Percentiles rank a stretch among this genome's conserved stretches.
Conservation (phyloP, 129 eudicot genomes). For the Helianthus tuberosus region DNA sequence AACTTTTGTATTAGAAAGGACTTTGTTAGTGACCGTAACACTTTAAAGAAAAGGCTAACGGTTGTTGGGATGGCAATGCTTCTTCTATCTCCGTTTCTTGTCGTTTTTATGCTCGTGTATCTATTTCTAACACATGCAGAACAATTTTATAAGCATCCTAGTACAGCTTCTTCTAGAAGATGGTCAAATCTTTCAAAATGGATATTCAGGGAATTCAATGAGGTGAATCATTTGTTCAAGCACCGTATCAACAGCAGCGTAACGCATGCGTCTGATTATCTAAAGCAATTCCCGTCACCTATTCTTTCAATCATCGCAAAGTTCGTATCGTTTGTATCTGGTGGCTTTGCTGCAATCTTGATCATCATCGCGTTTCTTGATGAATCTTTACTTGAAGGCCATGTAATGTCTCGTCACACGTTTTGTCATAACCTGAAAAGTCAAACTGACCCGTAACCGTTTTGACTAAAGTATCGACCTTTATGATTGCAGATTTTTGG, state of each 20-base stretch:
- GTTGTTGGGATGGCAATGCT: slow-evolving; percentile 77
- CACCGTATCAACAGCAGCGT: slow-evolving; percentile 12
- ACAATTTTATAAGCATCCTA: slow-evolving; percentile 88
- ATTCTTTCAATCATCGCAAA: slow-evolving; percentile 14
- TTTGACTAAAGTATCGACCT: not conserved
- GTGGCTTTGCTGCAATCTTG: slow-evolving; percentile 16
- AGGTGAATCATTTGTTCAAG: slow-evolving; percentile 43
- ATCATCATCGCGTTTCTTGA: slow-evolving; percentile 17
- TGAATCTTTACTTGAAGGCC: slow-evolving; percentile 16
- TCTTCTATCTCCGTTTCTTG: slow-evolving; percentile 81
- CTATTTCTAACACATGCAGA: slow-evolving; percentile 93
- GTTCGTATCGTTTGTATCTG: slow-evolving; percentile 5
- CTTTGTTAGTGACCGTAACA: slow-evolving; percentile 59
- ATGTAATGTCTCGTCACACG: not conserved
- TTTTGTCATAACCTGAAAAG: not conserved
- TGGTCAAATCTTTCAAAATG: slow-evolving; percentile 97
- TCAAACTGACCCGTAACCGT: not conserved
- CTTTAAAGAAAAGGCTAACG: slow-evolving; percentile 75
- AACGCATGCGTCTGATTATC: not conserved
- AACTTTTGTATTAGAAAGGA: slow-evolving; percentile 65
- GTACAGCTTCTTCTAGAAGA: slow-evolving; percentile 81
- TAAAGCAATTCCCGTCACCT: slow-evolving; percentile 3
- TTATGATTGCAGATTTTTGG: slow-evolving; percentile 10
- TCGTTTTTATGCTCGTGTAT: slow-evolving; percentile 85
- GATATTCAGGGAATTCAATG: slow-evolving; percentile 87